These are phyloP conservation scores for Xerocomellus intermedius DNA, from an alignment of 768 basidiomycete genomes.

Conservation along the genomic window DNA sequence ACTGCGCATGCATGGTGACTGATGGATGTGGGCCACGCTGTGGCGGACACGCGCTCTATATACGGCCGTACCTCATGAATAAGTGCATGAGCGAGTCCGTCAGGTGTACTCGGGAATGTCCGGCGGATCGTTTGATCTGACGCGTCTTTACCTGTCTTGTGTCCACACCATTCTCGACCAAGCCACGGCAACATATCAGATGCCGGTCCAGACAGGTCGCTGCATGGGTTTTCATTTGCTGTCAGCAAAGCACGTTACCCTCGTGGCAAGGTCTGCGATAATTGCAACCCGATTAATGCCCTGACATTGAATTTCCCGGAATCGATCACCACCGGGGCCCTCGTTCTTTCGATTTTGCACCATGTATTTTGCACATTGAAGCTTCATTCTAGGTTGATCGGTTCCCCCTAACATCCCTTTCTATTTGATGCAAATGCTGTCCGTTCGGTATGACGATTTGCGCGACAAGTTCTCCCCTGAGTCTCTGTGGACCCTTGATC, in stretches of 20 bases:
- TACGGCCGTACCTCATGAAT: conserved; percentile 13
- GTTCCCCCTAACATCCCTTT: conserved; percentile 1
- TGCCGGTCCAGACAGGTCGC: conserved; percentile 8
- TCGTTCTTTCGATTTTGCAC: conserved; percentile 8
- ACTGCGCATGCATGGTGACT: conserved; percentile 28
- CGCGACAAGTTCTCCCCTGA: conserved; percentile 1
- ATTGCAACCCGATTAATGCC: conserved; percentile 10
- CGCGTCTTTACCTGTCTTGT: conserved; percentile 16
- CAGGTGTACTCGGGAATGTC: conserved; percentile 21
- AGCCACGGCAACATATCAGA: conserved; percentile 12
- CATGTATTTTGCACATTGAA: conserved; percentile 4
- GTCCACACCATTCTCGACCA: conserved; percentile 17
- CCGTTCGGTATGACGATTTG: too few species aligned
- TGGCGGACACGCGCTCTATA: conserved; percentile 22
- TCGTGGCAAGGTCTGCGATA: conserved; percentile 15
- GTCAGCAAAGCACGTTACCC: conserved; percentile 17
- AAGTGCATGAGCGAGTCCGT: conserved; percentile 14
- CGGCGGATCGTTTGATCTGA: conserved; percentile 24
- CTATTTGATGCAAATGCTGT: conserved; percentile 2
- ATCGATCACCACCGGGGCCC: conserved; percentile 3
- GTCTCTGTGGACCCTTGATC: conserved; percentile 19
- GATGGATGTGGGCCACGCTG: conserved; percentile 27
- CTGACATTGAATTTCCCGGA: conserved; percentile 7
- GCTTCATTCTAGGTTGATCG: conserved; percentile 11
- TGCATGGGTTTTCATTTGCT: conserved; percentile 16